A percentile compares a stretch with the other conserved stretches of the same genome.
Conservation (phyloP, 345 rosid genomes). For the Garcia nutans region DNA sequence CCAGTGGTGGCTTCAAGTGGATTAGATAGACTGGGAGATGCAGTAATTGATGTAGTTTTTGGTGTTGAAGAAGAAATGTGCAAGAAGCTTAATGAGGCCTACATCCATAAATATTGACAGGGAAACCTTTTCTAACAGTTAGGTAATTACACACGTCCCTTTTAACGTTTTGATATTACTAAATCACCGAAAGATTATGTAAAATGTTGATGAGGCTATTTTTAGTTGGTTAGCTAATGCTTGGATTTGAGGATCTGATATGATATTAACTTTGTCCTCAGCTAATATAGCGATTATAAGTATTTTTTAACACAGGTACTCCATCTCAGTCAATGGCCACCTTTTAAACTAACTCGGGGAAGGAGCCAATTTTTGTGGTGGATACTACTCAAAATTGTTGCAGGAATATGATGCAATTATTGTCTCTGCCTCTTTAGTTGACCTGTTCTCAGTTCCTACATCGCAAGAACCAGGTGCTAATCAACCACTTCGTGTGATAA, state of each 20-base stretch:
- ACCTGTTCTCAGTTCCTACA: conserved; percentile 32
- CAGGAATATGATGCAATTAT: conserved; percentile 75
- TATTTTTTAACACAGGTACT: conserved; percentile 45
- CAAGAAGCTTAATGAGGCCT: conserved; percentile 77
- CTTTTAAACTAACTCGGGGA: conserved; percentile 59
- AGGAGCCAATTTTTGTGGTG: conserved; percentile 48
- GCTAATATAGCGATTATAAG: neutral
- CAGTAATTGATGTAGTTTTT: conserved; percentile 64
- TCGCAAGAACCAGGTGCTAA: conserved; percentile 62
- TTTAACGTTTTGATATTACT: neutral
- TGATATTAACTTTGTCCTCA: neutral
- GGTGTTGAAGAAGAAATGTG: conserved; percentile 77
- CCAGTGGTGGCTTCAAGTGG: conserved; percentile 88
- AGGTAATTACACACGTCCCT: conserved; percentile 42
- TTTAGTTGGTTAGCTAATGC: neutral
- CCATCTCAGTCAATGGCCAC: conserved; percentile 65
- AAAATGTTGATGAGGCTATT: neutral
- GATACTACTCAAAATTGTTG: conserved; percentile 67
- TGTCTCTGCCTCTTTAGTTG: conserved; percentile 45
- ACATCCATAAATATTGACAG: conserved; percentile 62
- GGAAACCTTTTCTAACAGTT: conserved; percentile 66
- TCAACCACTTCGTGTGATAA: conserved; percentile 57
- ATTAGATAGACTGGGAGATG: conserved; percentile 51
- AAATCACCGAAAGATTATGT: neutral
- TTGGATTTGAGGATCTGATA: neutral